These are phyloP conservation scores for Lyophyllum atratum DNA, from an alignment of 768 basidiomycete genomes.

Conservation along the genomic window DNA sequence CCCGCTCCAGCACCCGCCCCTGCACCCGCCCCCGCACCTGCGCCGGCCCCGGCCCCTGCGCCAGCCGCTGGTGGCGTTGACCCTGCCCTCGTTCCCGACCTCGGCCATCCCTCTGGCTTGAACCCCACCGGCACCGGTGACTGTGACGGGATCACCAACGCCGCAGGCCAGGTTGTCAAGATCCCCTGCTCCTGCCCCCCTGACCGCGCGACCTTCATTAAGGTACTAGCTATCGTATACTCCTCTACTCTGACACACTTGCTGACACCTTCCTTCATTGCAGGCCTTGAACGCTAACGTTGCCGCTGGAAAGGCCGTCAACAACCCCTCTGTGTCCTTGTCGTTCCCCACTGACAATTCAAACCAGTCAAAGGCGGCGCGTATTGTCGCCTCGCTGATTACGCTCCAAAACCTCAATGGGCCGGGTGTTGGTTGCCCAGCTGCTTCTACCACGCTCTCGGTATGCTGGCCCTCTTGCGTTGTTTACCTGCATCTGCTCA, in stretches of 20 bases:
- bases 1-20: slow-evolving; percentile 23
- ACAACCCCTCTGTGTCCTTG: slow-evolving; percentile 56
- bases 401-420: slow-evolving; percentile 75
- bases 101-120: slow-evolving; percentile 54
- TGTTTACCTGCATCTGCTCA: slow-evolving; percentile 1
- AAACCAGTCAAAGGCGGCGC: slow-evolving; percentile 51
- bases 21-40: slow-evolving; percentile 31
- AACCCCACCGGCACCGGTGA: slow-evolving; percentile 74
- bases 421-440: slow-evolving; percentile 70
- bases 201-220: slow-evolving; percentile 48
- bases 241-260: neutral
- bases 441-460: slow-evolving; percentile 25
- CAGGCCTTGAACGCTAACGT: slow-evolving; percentile 57
- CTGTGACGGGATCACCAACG: slow-evolving; percentile 63
- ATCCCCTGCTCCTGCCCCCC: slow-evolving; percentile 74
- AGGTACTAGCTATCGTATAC: slow-evolving; percentile 29
- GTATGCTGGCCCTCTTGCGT: slow-evolving; percentile 7
- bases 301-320: slow-evolving; percentile 60
- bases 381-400: slow-evolving; percentile 59
- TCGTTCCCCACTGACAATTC: slow-evolving; percentile 67
- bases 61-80: slow-evolving; percentile 43
- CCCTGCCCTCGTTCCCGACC: slow-evolving; percentile 55
- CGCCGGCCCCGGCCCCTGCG: slow-evolving; percentile 21
- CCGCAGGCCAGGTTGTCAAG: slow-evolving; percentile 54
- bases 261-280: neutral